Conservation (phyloP, 805 yeast species). For the Jamesozyma gamospora region DNA sequence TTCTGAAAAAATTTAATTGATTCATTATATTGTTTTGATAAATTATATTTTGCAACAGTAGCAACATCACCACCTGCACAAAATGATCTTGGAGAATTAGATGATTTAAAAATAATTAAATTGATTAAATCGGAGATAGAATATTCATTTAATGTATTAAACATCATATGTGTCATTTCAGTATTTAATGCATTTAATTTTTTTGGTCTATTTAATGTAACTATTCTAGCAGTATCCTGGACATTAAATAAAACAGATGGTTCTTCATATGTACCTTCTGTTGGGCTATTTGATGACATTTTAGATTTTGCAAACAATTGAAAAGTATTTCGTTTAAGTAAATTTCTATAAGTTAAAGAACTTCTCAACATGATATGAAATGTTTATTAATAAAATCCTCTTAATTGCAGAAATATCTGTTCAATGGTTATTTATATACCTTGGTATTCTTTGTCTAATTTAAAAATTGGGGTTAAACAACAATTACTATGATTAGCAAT, state of each 20-base stretch:
- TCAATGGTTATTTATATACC: too few species aligned
- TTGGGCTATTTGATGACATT: not conserved
- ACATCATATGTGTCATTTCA: slow-evolving; percentile 62
- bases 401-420: too few species aligned
- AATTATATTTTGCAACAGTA: slow-evolving; percentile 55
- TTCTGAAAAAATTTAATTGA: slow-evolving; percentile 60
- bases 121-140: slow-evolving; percentile 57
- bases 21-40: slow-evolving; percentile 34
- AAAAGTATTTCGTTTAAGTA: not conserved
- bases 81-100: slow-evolving; percentile 53
- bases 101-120: slow-evolving; percentile 49
- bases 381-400: too few species aligned
- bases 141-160: slow-evolving; percentile 68
- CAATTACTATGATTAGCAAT: too few species aligned
- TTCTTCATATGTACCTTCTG: too few species aligned
- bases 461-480: too few species aligned
- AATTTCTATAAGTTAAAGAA: not conserved
- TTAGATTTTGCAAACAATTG: not conserved
- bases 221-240: slow-evolving; percentile 48
- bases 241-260: slow-evolving; percentile 18
- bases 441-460: too few species aligned
- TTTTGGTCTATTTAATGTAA: slow-evolving; percentile 67
- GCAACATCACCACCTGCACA: slow-evolving; percentile 98
- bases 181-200: slow-evolving; percentile 79
- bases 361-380: slow-evolving; percentile 3